phyloP scores from a whole-genome alignment of 2,329 filamentous ascomycete species.

The Talaromyces rugulosus region DNA sequence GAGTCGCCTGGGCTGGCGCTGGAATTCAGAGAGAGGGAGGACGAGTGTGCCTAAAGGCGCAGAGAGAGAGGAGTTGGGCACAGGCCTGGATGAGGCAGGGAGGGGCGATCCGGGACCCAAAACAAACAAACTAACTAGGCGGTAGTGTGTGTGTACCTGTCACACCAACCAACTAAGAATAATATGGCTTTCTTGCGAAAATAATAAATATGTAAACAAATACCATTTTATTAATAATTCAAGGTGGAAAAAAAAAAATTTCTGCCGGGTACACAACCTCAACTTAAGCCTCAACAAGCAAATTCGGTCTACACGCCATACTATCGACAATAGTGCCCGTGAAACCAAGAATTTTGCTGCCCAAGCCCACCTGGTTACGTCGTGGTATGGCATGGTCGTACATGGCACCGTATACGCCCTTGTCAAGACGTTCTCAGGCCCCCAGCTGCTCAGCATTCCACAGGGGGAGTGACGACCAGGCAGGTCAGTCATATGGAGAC shows the following conservation, averaged over 20 bases:
- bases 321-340: neutral
- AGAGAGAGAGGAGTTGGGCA: neutral
- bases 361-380: neutral
- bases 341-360: neutral
- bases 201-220: neutral
- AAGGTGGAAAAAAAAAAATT: neutral
- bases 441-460: neutral
- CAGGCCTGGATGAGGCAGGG: neutral
- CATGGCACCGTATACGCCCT: neutral
- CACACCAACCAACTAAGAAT: neutral
- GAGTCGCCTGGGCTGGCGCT: neutral
- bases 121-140: neutral
- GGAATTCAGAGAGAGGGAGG: neutral
- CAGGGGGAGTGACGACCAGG: neutral
- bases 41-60: neutral
- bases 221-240: no score
- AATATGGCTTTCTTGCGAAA: neutral
- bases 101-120: constrained; percentile 12
- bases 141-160: no score
- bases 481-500: neutral
- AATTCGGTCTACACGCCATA: neutral
- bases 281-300: no score
- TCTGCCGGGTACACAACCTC: neutral
- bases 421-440: neutral
- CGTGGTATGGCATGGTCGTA: neutral